Evolutionary conservation across 345 rosid species (phyloP), one percentile per base, ranked within the genome.

Genomic region (Brassica juncea): DNA sequence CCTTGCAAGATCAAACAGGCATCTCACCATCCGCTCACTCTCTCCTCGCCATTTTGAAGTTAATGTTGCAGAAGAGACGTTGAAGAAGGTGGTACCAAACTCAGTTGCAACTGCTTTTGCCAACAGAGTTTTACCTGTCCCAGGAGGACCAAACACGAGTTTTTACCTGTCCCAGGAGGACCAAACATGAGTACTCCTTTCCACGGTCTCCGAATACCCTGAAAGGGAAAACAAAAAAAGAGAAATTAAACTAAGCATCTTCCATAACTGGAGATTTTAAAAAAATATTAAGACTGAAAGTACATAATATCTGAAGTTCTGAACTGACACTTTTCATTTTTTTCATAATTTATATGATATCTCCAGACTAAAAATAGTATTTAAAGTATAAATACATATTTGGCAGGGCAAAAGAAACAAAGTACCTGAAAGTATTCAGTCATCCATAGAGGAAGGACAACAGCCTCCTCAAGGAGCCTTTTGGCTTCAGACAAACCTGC

Each of bases 141-240:
- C 98, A 9, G 98, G 98, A 66, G 98, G 98, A 64, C 98, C 98
- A 91, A 94, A 94, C 98, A 94, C 92, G 72, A 94, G 97, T 47
- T 94, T 88, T 94, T 94, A 67, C 98, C 98, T 55, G 98, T 94
- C 80, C 98, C 98, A 9, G 98, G 98, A 66, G 98, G 98, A 64
- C 98, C 98, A 91, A 94, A 94, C 98, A 94, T 94, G 72, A 94
- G 97, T 47, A 94, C 98, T 67, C 99, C 99, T 86, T 96, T 96
- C 99, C 99, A 93, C 0, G 99, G 99, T 85, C 99, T 92, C 87
- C 99, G 85, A 57, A 96, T 96, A 76, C 99, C 99, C 99, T 96
- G 85, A 74, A 81, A 66, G 58, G 32, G 52, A 75, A 32, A 47
- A 60, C 60, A 16, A 42, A 42, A 2, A 21, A 59, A 59, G 14